These are phyloP conservation scores for Galerina sulciceps DNA, from an alignment of 768 basidiomycete species.

Conservation along the genomic window DNA sequence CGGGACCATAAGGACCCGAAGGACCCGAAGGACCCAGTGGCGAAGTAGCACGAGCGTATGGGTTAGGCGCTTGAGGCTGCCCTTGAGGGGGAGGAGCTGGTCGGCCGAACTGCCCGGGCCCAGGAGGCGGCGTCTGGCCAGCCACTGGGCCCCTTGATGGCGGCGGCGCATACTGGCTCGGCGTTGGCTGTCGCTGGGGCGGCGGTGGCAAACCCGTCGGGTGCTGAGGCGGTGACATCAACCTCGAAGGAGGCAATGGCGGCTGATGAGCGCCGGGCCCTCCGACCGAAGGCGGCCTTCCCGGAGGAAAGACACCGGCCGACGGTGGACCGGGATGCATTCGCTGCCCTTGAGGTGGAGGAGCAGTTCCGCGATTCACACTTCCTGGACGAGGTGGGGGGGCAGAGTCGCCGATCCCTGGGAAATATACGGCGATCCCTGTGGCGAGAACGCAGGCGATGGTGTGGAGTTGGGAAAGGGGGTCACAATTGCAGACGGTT, in stretches of 20 bases:
- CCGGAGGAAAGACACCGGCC: slow-evolving; percentile 29
- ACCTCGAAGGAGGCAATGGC: slow-evolving; percentile 37
- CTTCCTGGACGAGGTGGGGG: slow-evolving; percentile 71
- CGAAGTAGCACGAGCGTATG: slow-evolving; percentile 15
- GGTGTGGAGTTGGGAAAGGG: slow-evolving; percentile 80
- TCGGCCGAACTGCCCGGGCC: slow-evolving; percentile 40
- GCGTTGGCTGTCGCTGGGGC: slow-evolving; percentile 43
- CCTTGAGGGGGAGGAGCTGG: slow-evolving; percentile 11
- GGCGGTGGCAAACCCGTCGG: slow-evolving; percentile 26
- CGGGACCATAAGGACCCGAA: slow-evolving; percentile 43
- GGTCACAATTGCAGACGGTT: slow-evolving; percentile 77
- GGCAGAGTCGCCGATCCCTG: slow-evolving; percentile 55
- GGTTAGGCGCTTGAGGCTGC: not conserved
- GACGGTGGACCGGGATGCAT: slow-evolving; percentile 31
- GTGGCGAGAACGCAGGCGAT: slow-evolving; percentile 48
- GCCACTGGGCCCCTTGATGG: slow-evolving; percentile 42
- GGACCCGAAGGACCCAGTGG: slow-evolving; percentile 16
- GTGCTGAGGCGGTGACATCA: slow-evolving; percentile 52
- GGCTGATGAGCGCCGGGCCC: slow-evolving; percentile 5
- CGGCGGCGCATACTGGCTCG: slow-evolving; percentile 54
- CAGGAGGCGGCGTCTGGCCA: slow-evolving; percentile 48
- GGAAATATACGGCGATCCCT: slow-evolving; percentile 49
- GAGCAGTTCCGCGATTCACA: slow-evolving; percentile 47
- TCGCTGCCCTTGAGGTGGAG: slow-evolving; percentile 37
- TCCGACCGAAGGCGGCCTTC: slow-evolving; percentile 26